Evolutionary conservation across 306 rosid genomes (phyloP), one percentile per base, ranked within the genome.

Genomic region (Purshia tridentata): DNA sequence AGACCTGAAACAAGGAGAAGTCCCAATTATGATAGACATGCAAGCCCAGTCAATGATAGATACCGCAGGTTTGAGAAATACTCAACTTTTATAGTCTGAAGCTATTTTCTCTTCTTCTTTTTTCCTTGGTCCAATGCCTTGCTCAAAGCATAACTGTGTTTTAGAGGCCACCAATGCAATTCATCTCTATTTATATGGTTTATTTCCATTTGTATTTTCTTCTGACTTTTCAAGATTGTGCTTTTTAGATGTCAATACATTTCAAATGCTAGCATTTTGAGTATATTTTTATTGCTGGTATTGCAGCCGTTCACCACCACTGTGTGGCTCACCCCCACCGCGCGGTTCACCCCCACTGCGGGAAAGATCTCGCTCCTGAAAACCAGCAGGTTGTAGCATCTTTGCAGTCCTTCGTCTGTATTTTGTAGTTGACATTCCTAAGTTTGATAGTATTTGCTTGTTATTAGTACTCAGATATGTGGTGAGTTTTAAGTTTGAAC

Each of bases 221-320:
- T 50, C 18, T 29, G 15, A 56, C 15, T 55, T 72, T 15, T 68
- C 15, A 16, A 18, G 23, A 10, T 49, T 76, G 12, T 64, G 61
- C 35, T 29, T 29, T 48, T 47, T 22, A 3, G 7, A 37, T 9
- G 62, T 46, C 2, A 29, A 8, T 19, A 15, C 13, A 39, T 14
- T 23, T 8, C 48, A 37, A 6, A 11, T 47, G 4, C 23, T 49
- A 51, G 35, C 49, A 15, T 52, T 42, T 51, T 84, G 53, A 80
- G 52, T 57, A 6, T 45, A 9, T 52, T 53, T 62, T 29, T 70
- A 7, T 53, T 71, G 16, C 35, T 76, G 47, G 73, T 66, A 39
- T 44, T 78, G 88, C 90, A 90, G 96, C 81, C 91, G 86, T 70
- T 90, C 91, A 16, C 90, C 93, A 1, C 91, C 86, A 48, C 81